phyloP scores from a whole-genome alignment of 2,329 filamentous ascomycete genomes.

The Eutypa lata region DNA sequence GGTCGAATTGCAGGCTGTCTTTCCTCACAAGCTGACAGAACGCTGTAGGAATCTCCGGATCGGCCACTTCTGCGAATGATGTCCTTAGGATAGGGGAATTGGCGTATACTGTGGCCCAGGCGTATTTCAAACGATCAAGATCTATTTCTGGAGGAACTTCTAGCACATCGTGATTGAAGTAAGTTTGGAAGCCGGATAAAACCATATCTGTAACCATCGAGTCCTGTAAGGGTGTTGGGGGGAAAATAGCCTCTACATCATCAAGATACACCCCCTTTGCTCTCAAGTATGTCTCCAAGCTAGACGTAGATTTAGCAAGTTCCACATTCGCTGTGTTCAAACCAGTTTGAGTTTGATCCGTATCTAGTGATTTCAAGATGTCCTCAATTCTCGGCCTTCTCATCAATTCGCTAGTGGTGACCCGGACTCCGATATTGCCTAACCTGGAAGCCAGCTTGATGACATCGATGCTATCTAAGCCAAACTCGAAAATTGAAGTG shows the following conservation, averaged over 20 bases:
- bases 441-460: conserved; percentile 79
- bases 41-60: conserved; percentile 49
- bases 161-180: conserved; percentile 83
- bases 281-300: conserved; percentile 37
- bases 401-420: conserved; percentile 77
- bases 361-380: conserved; percentile 42
- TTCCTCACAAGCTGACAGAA: conserved; percentile 48
- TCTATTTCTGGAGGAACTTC: conserved; percentile 56
- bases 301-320: conserved; percentile 23
- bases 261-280: conserved; percentile 31
- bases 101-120: conserved; percentile 60
- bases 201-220: conserved; percentile 82
- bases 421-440: conserved; percentile 53
- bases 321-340: neutral
- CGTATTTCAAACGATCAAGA: conserved; percentile 49
- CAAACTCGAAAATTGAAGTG: conserved; percentile 74
- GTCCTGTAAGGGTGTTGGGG: conserved; percentile 81
- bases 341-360: neutral
- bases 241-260: conserved; percentile 59
- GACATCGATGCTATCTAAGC: conserved; percentile 87
- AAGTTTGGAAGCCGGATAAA: conserved; percentile 67
- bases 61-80: conserved; percentile 64
- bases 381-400: conserved; percentile 63
- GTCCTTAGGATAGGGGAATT: conserved; percentile 72
- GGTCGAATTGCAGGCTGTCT: conserved; percentile 15